These are phyloP conservation scores for Diaporthe sp. DNA, from an alignment of 2,329 filamentous ascomycete genomes.

Conservation along the genomic window DNA sequence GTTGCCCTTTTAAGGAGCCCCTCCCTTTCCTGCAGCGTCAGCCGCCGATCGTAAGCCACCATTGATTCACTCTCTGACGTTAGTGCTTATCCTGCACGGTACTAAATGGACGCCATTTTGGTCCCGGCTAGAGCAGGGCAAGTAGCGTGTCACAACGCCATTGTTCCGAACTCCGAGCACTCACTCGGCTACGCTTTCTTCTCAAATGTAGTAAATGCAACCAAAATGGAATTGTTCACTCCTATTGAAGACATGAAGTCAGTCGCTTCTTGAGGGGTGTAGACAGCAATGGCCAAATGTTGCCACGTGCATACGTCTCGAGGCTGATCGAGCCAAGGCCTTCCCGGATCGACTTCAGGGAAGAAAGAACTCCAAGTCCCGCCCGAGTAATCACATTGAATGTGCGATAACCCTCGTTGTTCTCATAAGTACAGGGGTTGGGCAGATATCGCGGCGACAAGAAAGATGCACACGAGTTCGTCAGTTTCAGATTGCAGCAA, in stretches of 20 bases:
- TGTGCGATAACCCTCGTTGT: not conserved
- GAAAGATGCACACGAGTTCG: not conserved
- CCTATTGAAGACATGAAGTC: not conserved
- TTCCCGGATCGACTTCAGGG: not conserved
- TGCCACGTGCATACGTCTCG: not conserved
- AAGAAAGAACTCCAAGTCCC: not conserved
- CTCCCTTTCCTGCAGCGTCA: not conserved
- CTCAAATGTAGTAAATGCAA: too few relatives aligned
- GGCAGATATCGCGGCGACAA: not conserved
- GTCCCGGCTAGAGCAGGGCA: not conserved
- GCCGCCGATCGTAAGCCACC: not conserved
- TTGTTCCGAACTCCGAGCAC: not conserved
- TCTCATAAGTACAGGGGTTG: not conserved
- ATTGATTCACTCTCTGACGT: not conserved
- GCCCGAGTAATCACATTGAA: not conserved
- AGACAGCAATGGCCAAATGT: not conserved
- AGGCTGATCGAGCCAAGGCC: not conserved
- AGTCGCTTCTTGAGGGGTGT: too few relatives aligned
- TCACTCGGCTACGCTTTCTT: not conserved
- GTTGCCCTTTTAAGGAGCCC: not conserved
- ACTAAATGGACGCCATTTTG: not conserved
- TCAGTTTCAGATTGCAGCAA: not conserved
- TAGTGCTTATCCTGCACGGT: constrained; percentile 5
- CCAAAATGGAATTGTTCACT: not conserved
- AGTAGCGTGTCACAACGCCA: not conserved